Conservation (phyloP, 352 stramenopile genomes). For the Globisporangium splendens region DNA sequence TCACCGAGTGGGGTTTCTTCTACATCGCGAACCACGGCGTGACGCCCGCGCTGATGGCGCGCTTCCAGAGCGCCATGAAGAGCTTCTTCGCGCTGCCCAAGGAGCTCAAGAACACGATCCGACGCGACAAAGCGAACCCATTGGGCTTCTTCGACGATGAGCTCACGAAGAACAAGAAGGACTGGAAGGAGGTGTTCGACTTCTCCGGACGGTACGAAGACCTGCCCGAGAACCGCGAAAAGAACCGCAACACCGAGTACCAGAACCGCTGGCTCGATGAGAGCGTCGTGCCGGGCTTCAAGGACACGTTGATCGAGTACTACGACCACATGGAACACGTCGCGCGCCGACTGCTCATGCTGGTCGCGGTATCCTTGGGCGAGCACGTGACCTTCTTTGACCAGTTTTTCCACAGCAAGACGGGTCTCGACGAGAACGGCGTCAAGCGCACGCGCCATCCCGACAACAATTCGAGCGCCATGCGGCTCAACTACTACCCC, state of each 20-base stretch:
- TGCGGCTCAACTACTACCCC: constrained; percentile 92
- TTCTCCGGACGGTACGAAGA: constrained; percentile 43
- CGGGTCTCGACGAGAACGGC: not conserved
- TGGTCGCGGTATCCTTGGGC: constrained; percentile 32
- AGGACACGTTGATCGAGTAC: constrained; percentile 22
- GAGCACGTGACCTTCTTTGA: constrained; percentile 28
- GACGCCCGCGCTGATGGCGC: constrained; percentile 41
- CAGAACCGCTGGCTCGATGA: constrained; percentile 82
- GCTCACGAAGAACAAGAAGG: constrained; percentile 90
- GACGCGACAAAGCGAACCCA: constrained; percentile 73
- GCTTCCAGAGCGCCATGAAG: constrained; percentile 61
- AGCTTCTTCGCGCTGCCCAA: constrained; percentile 83
- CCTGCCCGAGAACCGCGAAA: constrained; percentile 33
- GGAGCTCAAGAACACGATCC: constrained; percentile 49
- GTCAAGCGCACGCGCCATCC: constrained; percentile 21
- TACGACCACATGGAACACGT: constrained; percentile 30
- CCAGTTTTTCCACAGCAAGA: constrained; percentile 25
- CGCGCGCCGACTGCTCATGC: constrained; percentile 26
- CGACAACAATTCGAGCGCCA: constrained; percentile 79
- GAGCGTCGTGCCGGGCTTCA: constrained; percentile 50
- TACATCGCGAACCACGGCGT: constrained; percentile 88
- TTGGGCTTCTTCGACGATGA: constrained; percentile 93
- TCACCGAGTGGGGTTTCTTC: constrained; percentile 90
- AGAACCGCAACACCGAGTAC: constrained; percentile 74
- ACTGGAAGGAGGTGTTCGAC: constrained; percentile 92